Evolutionary conservation across 768 basidiomycete species (phyloP).

Genomic region (Xerocomus brunneocitrinus): DNA sequence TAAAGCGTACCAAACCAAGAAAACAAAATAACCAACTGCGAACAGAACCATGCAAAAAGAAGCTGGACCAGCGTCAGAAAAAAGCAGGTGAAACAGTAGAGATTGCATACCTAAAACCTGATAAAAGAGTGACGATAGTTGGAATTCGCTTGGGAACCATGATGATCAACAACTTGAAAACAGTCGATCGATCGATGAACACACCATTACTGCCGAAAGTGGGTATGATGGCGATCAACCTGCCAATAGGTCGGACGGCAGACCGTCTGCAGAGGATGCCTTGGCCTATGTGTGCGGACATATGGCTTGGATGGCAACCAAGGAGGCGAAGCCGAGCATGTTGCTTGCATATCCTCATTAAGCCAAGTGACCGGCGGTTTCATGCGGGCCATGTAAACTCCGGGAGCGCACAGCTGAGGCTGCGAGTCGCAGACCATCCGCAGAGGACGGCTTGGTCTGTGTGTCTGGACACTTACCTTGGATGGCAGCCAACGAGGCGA

Average conservation of each 20-base stretch:
- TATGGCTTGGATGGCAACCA: no score
- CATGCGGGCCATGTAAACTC: no score
- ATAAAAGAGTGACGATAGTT: constrained; percentile 21
- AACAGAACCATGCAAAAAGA: neutral
- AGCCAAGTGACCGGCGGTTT: no score
- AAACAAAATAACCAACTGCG: neutral
- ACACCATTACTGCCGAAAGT: neutral
- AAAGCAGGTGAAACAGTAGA: neutral
- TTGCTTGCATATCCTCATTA: no score
- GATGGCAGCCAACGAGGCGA: no score
- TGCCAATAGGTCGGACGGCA: neutral
- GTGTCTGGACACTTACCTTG: neutral
- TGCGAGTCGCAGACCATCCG: neutral
- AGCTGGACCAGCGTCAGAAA: neutral
- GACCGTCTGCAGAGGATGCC: no score
- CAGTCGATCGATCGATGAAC: neutral
- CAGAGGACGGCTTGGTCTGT: neutral
- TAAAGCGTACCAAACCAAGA: neutral
- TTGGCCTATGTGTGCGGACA: no score
- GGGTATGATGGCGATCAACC: neutral
- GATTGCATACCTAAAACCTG: neutral
- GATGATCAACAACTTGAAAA: neutral
- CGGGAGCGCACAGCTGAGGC: no score
- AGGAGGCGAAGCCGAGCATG: no score
- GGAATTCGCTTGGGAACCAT: neutral